Conservation (phyloP, 768 basidiomycete species). For the Termitomyces sp. region DNA sequence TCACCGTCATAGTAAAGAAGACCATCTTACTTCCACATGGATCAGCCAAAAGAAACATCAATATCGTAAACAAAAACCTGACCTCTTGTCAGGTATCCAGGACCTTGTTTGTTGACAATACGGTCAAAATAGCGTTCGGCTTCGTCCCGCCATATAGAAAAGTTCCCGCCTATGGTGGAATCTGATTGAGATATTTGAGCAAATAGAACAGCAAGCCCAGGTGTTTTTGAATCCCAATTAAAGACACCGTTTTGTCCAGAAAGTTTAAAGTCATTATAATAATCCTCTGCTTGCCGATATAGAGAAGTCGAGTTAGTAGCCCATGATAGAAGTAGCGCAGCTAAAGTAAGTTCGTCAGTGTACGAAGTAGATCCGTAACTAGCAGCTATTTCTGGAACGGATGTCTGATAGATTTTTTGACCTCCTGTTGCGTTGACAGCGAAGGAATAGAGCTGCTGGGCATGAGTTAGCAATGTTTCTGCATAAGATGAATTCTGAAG, state of each 20-base stretch:
- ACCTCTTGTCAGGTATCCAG: constrained; percentile 60
- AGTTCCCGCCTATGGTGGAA: constrained; percentile 46
- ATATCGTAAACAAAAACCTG: constrained; percentile 9
- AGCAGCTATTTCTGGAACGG: constrained; percentile 54
- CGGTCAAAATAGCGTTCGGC: constrained; percentile 75
- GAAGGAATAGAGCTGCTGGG: constrained; percentile 67
- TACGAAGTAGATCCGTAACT: constrained; percentile 72
- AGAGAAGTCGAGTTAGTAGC: constrained; percentile 56
- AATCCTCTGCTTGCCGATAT: constrained; percentile 57
- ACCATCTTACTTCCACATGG: constrained; percentile 45
- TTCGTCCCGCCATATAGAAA: constrained; percentile 59
- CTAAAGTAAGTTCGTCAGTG: constrained; percentile 68
- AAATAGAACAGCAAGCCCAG: constrained; percentile 70
- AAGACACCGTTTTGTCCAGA: constrained; percentile 51
- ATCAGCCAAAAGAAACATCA: background rate
- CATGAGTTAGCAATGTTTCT: constrained; percentile 63
- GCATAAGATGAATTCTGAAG: constrained; percentile 74
- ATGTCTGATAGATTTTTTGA: constrained; percentile 58
- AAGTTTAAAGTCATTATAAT: constrained; percentile 55
- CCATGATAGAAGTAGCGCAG: constrained; percentile 71
- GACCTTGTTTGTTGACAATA: constrained; percentile 52
- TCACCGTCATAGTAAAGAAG: constrained; percentile 79
- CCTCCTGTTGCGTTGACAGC: constrained; percentile 64
- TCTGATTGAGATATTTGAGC: constrained; percentile 64
- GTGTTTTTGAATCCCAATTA: constrained; percentile 87